Base-by-base conservation (phyloP, 2,329 filamentous ascomycete genomes). In the Daldinia sp. region DNA sequence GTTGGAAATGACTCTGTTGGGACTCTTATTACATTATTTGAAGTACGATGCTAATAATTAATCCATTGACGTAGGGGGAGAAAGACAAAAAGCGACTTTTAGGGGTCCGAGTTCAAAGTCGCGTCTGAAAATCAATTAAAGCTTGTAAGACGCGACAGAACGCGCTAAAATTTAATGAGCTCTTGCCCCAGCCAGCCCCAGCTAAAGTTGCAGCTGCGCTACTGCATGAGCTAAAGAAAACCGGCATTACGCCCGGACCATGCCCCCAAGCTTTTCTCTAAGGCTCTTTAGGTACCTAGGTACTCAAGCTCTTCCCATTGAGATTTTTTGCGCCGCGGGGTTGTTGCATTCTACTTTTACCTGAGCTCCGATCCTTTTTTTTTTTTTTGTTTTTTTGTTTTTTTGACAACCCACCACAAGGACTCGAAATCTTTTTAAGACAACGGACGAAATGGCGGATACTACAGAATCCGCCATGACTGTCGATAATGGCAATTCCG, bases 51-150 rank as follows among this genome's bases (percentile, higher is more conserved):
- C 12, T 39, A 39, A 39, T 15, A 39, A 13, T 39, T 13, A 39
- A 13, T 18, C n/a, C 20, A 30, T 54, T 28, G 23, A 56, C 35
- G 37, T 56, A 41, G 13, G 3, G 7, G 15, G 13, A 10, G 10
- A 56, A 13, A 42, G 18, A 42, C 3, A n/a, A 2, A 13, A 15
- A 37, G 35, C 10, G 12, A 39, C 35, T 39, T 39, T 39, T 39
- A 39, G 35, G 35, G 26, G 53, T 42, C 44, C 18, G 23, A 46
- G 44, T 46, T 44, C 30, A 42, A 18, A 68, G 68, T 72, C 72
- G 74, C 74, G 73, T 74, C 56, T n/a, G 56, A 65, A 72, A 72
- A 69, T 72, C 74, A 75, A 76, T 76, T 75, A 75, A 76, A 74
- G 68, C 44, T 67, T 67, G 41, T 15, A 26, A 72, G 74, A 76